Evolutionary conservation across 495 filamentous ascomycete species (phyloP).

Genomic region (Aspergillus coremiiformis): DNA sequence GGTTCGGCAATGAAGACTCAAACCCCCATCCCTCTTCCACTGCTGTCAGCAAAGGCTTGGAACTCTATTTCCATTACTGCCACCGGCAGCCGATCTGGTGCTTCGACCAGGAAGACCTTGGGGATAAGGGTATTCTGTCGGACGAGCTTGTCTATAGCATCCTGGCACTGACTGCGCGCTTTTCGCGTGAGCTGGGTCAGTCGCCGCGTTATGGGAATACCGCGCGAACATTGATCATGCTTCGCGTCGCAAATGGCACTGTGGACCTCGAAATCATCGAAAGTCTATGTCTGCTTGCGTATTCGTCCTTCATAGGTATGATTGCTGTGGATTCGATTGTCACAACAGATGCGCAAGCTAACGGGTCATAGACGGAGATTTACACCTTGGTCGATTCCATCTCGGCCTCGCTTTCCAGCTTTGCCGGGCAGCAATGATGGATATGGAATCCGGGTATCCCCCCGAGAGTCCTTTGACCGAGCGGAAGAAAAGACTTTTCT

Average conservation of each 20-base stretch:
- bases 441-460: slow-evolving; percentile 29
- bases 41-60: slow-evolving; percentile 27
- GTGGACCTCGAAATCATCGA: slow-evolving; percentile 40
- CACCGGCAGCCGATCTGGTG: slow-evolving; percentile 45
- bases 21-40: slow-evolving; percentile 21
- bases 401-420: slow-evolving; percentile 38
- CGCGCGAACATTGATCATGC: slow-evolving; percentile 38
- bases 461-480: slow-evolving; percentile 24
- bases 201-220: slow-evolving; percentile 34
- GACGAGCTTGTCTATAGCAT: slow-evolving; percentile 40
- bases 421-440: slow-evolving; percentile 38
- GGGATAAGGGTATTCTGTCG: slow-evolving; percentile 26
- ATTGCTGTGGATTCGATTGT: background rate
- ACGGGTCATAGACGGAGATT: slow-evolving; percentile 27
- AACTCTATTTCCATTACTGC: slow-evolving; percentile 40
- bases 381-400: slow-evolving; percentile 35
- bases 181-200: slow-evolving; percentile 32
- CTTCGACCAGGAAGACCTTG: slow-evolving; percentile 38
- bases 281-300: slow-evolving; percentile 38
- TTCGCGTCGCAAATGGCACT: slow-evolving; percentile 40
- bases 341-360: background rate
- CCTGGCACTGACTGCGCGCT: slow-evolving; percentile 35
- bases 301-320: slow-evolving; percentile 37
- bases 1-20: slow-evolving; percentile 27
- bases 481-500: slow-evolving; percentile 39